phyloP scores from a whole-genome alignment of 768 basidiomycete species.

The Auriscalpium vulgare region DNA sequence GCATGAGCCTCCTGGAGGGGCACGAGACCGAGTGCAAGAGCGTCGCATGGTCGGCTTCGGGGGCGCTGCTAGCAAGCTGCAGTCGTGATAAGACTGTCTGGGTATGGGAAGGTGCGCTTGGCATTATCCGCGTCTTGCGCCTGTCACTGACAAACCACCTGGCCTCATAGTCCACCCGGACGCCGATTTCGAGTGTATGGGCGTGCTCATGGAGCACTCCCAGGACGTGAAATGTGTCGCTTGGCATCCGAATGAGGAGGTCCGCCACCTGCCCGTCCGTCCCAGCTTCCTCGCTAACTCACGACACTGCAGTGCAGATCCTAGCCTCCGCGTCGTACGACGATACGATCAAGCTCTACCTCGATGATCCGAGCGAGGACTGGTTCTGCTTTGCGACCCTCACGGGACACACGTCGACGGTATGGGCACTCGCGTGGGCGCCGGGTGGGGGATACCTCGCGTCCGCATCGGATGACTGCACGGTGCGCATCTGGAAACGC shows the following conservation, averaged over 20 bases:
- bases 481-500: conserved; percentile 80
- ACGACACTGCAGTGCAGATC: conserved; percentile 46
- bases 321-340: conserved; percentile 97
- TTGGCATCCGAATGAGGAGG: conserved; percentile 96
- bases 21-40: conserved; percentile 94
- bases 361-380: conserved; percentile 90
- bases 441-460: conserved; percentile 77
- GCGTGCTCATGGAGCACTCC: conserved; percentile 91
- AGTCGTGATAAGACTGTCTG: conserved; percentile 96
- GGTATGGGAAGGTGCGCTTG: conserved; percentile 88
- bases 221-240: conserved; percentile 95
- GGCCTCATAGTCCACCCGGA: conserved; percentile 71
- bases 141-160: background rate
- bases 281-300: conserved; percentile 3
- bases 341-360: conserved; percentile 88
- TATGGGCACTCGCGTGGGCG: conserved; percentile 83
- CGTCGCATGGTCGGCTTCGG: conserved; percentile 26
- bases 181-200: conserved; percentile 89
- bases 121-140: background rate
- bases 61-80: conserved; percentile 83
- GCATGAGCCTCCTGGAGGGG: conserved; percentile 78
- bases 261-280: conserved; percentile 24
- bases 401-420: conserved; percentile 76
- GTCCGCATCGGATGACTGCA: conserved; percentile 78
- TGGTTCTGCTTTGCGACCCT: conserved; percentile 87